Percentiles rank a stretch among this genome's conserved stretches.
Evolutionary conservation across 2,329 filamentous ascomycete genomes (phyloP).

Genomic region (Colletotrichum destructivum): DNA sequence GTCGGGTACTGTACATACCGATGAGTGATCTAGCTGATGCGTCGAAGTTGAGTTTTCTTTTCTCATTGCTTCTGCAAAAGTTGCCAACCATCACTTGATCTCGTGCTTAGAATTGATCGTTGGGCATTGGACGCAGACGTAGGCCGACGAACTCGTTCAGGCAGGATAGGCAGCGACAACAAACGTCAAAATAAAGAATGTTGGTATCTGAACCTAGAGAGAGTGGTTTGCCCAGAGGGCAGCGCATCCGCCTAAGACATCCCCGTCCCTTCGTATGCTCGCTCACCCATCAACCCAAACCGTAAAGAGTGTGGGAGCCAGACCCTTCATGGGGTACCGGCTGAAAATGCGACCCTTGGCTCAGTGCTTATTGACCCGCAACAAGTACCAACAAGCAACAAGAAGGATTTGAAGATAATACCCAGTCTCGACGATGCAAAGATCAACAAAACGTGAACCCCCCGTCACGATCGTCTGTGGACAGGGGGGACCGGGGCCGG

Average conservation of each 20-base stretch:
- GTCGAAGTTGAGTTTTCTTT: background rate
- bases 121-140: background rate
- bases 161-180: background rate
- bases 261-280: background rate
- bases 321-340: slow-evolving; percentile 33
- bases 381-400: background rate
- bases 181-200: slow-evolving; percentile 23
- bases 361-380: slow-evolving; percentile 6
- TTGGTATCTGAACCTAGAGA: slow-evolving; percentile 32
- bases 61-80: too few relatives aligned
- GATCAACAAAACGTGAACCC: too few relatives aligned
- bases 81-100: background rate
- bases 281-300: background rate
- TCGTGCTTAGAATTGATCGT: background rate
- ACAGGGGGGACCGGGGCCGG: slow-evolving; percentile 10
- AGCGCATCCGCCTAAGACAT: background rate
- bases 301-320: slow-evolving; percentile 29
- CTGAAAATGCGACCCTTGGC: background rate
- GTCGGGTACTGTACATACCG: background rate
- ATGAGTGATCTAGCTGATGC: background rate
- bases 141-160: background rate
- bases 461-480: background rate
- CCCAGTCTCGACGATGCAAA: background rate
- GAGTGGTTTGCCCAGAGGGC: background rate
- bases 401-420: background rate